phyloP scores from a whole-genome alignment of 1,139 yeast genomes.

The Taphrina pruni region DNA sequence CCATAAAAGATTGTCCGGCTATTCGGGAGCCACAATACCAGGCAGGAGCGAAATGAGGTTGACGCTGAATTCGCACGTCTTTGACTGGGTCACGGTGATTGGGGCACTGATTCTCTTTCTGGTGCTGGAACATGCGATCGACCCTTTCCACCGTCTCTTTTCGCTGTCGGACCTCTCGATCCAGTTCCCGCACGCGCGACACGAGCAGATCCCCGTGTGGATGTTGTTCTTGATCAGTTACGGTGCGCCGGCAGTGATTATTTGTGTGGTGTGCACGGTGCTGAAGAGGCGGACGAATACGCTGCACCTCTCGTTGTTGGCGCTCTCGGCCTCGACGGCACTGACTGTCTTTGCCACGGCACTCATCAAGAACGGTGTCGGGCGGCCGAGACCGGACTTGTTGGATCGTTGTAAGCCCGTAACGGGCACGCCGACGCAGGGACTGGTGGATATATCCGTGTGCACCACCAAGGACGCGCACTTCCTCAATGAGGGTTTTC shows the following conservation, averaged over 20 bases:
- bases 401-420: slow-evolving; percentile 70
- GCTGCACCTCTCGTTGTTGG: slow-evolving; percentile 62
- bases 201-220: slow-evolving; percentile 63
- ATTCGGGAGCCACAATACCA: too few relatives aligned
- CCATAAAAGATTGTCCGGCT: too few relatives aligned
- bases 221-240: slow-evolving; percentile 54
- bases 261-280: slow-evolving; percentile 53
- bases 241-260: slow-evolving; percentile 55
- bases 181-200: slow-evolving; percentile 73
- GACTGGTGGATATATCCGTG: slow-evolving; percentile 56
- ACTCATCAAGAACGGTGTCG: slow-evolving; percentile 71
- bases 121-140: slow-evolving; percentile 40
- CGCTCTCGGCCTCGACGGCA: slow-evolving; percentile 59
- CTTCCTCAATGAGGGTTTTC: slow-evolving; percentile 67
- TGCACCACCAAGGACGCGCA: slow-evolving; percentile 53
- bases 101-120: slow-evolving; percentile 32
- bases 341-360: slow-evolving; percentile 61
- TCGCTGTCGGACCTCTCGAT: slow-evolving; percentile 62
- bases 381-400: slow-evolving; percentile 80
- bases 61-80: slow-evolving; percentile 12
- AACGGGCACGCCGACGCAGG: slow-evolving; percentile 39
- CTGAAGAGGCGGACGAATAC: slow-evolving; percentile 51
- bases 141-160: slow-evolving; percentile 57
- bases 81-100: slow-evolving; percentile 36
- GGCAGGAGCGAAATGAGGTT: slow-evolving; percentile 3